Evolutionary conservation across 148 eudicot species (phyloP), one percentile per base, ranked within the genome.

Genomic region (Rhododendron ovatum): DNA sequence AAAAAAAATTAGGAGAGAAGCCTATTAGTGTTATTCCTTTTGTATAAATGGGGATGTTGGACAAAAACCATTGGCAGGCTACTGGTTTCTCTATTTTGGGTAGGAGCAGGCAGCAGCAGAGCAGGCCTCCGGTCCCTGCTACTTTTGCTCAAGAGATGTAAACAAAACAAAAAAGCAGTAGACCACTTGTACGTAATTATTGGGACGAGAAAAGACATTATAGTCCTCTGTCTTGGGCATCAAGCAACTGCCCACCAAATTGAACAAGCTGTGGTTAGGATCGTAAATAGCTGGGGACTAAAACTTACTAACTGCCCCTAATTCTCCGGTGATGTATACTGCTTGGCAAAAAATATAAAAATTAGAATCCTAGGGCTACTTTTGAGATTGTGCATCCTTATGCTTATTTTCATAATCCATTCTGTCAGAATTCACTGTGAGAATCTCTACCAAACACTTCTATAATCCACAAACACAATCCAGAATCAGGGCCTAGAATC

Each of bases 151-250:
- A 51, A 4, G 51, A 10, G 43, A 39, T 14, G 57, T 13, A n/a
- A n/a, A 11, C 13, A 13, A 39, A 39, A 39, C 43, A 41, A 53
- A 13, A 53, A 13, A 53, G 57, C 61, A 55, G 61, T 26, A 69
- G 10, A 26, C 33, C 75, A 67, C 39, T 30, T 17, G 78, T 35
- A 73, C 78, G 41, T 20, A 8, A 24, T 45, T 43, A 78, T 45
- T 33, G 20, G 59, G 11, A 53, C 43, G 22, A 18, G 41, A 53
- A 81, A 53, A 53, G 67, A 81, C 83, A 53, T 53, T 22, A 30
- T 7, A 6, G 67, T 53, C 83, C 83, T 51, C 12, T 53, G 30
- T 51, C 83, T 81, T 81, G 67, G 83, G 67, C 67, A 81, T 20
- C n/a, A 81, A 81, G 83, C 43, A 33, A 81, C 43, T 81, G 67